Evolutionary conservation across 2,329 filamentous ascomycete species (phyloP), one percentile per base, ranked within the genome.

Genomic region (Fusarium nanum): DNA sequence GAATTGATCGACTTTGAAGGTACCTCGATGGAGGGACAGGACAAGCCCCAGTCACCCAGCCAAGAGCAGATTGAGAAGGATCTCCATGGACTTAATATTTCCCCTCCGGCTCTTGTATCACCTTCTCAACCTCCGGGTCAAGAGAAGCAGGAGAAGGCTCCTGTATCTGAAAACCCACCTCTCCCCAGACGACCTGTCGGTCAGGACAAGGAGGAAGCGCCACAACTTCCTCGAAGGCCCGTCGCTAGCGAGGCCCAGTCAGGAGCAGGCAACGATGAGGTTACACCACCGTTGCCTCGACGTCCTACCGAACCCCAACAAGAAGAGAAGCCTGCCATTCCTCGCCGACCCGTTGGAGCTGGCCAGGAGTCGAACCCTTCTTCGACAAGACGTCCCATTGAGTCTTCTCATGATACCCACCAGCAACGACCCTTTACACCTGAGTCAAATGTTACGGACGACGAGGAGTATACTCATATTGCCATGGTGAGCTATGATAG

Each of bases 401-500:
- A 67, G 25, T 44, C 37, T n/a, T 60, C 48, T 11, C 54, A 48
- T 4, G 58, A 62, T 14, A 44, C 64, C 7, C 37, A 60, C 9
- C 49, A 68, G 40, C 46, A 67, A 11, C 70, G 75, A 20, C 70
- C 76, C 10, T 60, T 72, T 47, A 76, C 78, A 7, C 75, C 74
- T 5, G 72, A 71, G 6, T 72, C 75, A 7, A 74, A 76, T 56
- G 56, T 61, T 18, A 68, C 70, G 2, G 79, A 81, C 10, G 78
- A 82, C 12, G 81, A 79, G 18, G 79, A 79, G 34, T 79, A 78
- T 48, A 69, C 68, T 4, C 76, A 73, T 7, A 83, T 83, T 34
- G 72, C 64, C 25, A 81, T 83, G 82, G 74, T 79, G 23, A 76
- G 79, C 44, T 76, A 83, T 40, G 80, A 79, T 14, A 76, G 64